Percentiles rank a stretch among this genome's conserved stretches.
These are phyloP conservation scores for Carex littledalei DNA, from an alignment of 176 grass and related monocot species.

Conservation along the genomic window DNA sequence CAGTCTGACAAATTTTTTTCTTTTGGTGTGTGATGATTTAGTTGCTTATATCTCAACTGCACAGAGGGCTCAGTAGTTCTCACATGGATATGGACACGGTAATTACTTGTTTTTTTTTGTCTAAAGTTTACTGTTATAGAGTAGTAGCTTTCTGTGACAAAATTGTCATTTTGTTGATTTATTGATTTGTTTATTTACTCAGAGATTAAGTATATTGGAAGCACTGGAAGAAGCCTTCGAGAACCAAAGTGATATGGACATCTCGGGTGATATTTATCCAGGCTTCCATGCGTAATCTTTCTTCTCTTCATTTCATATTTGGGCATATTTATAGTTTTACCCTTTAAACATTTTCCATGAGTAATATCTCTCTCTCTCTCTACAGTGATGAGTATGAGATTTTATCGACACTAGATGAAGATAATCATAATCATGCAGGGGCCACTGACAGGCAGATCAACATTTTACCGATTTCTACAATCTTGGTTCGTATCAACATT, in stretches of 20 bases:
- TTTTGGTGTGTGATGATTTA: slow-evolving; percentile 25
- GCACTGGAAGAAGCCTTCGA: slow-evolving; percentile 53
- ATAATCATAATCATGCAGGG: slow-evolving; percentile 32
- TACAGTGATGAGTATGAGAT: slow-evolving; percentile 71
- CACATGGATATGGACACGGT: slow-evolving; percentile 75
- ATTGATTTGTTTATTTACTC: slow-evolving; percentile 18
- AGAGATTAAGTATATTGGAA: slow-evolving; percentile 64
- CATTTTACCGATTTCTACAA: slow-evolving; percentile 49
- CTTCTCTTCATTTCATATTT: not conserved
- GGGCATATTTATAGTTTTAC: not conserved
- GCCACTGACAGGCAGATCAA: slow-evolving; percentile 65
- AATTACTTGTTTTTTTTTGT: slow-evolving; percentile 15
- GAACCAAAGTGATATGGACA: slow-evolving; percentile 29
- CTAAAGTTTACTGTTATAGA: not conserved
- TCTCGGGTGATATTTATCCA: slow-evolving; percentile 30
- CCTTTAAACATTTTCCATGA: not conserved
- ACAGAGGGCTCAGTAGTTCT: slow-evolving; percentile 33
- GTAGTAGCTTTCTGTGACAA: not conserved
- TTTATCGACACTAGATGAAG: slow-evolving; percentile 28
- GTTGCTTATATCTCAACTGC: slow-evolving; percentile 59
- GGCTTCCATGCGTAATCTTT: not conserved
- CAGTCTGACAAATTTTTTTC: not conserved
- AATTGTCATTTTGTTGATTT: slow-evolving; percentile 1
- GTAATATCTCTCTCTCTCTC: not conserved
- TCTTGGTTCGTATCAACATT: slow-evolving; percentile 39